A percentile compares a stretch with the other conserved stretches of the same genome.
These are phyloP conservation scores for Mimosa pudica DNA, from an alignment of 306 rosid genomes.

Conservation along the genomic window DNA sequence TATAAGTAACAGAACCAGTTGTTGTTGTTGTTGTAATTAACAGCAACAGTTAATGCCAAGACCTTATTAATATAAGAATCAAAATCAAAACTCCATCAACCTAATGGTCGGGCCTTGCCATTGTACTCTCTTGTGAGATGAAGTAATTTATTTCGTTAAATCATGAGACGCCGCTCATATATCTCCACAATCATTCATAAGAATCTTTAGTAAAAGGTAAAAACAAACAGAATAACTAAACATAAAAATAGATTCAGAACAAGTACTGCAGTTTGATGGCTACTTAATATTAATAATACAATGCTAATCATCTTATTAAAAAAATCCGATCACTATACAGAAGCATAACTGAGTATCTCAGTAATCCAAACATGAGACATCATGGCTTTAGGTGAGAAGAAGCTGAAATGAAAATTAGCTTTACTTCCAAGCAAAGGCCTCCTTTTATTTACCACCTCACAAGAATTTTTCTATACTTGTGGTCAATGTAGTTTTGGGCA, in stretches of 20 bases:
- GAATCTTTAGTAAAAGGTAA: not conserved
- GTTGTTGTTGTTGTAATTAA: too few relatives aligned
- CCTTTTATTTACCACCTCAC: conserved; percentile 49
- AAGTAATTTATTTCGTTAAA: not conserved
- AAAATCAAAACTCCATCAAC: too few relatives aligned
- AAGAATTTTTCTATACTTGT: conserved; percentile 82
- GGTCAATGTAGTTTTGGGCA: conserved; percentile 78
- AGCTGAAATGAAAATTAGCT: conserved; percentile 37
- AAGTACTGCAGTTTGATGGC: not conserved
- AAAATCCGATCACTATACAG: conserved; percentile 58
- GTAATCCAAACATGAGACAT: conserved; percentile 38
- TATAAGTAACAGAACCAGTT: too few relatives aligned
- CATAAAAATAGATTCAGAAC: conserved; percentile 22
- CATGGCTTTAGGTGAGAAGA: conserved; percentile 33
- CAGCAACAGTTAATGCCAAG: too few relatives aligned
- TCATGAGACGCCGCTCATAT: not conserved
- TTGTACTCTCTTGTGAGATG: not conserved
- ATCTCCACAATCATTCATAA: not conserved
- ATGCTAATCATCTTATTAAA: conserved; percentile 27
- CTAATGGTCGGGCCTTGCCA: not conserved
- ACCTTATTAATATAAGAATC: too few relatives aligned
- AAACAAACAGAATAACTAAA: not conserved
- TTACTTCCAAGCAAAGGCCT: conserved; percentile 40
- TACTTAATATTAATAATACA: conserved; percentile 14
- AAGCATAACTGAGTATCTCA: conserved; percentile 39